Evolutionary conservation across 2,329 filamentous ascomycete species (phyloP), one percentile per base, ranked within the genome.

Genomic region (Fusarium armeniacum): DNA sequence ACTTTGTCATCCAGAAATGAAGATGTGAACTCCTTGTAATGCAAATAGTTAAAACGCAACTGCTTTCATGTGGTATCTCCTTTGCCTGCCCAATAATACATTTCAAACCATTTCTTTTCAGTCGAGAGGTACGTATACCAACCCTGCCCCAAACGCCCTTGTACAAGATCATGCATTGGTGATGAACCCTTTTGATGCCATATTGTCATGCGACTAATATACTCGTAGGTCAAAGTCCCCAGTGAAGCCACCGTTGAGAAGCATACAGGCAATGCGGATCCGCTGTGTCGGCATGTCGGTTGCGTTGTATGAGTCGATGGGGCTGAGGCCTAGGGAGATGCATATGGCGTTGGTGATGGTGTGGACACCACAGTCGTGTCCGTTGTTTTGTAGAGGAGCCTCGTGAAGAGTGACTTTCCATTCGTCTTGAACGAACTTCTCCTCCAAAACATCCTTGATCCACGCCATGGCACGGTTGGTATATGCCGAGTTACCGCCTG

Each of bases 331-430:
- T 33, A 89, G 74, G 0, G 85, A 82, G 36, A 89, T 73, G 58
- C 89, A 91, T 49, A 93, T 85, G 18, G 87, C 89, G 74, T 94
- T 95, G 20, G 91, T 87, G 69, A 93, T 88, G 16, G 90, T 87
- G 76, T 93, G 93, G 5, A 93, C 87, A n/a, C 92, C 92, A 71
- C 92, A 94, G 76, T 94, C 92, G 74, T 86, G 88, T 2, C 85
- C 85, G 74, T 94, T 94, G 28, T 80, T 83, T 77, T 94, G 92
- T 4, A 68, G 73, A 0, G 87, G 84, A 36, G 86, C 87, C 18
- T 79, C 77, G 45, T 85, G 82, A n/a, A 79, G 76, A 10, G 86
- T 79, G 2, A 83, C 80, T 26, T 77, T 81, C 92, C 92, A 94
- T 41, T 92, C 89, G 3, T 80, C 79, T 16, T 81, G 80, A 3